Base-by-base conservation (phyloP, 192 early-diverging fungal species). In the Coemansia asiatica region DNA sequence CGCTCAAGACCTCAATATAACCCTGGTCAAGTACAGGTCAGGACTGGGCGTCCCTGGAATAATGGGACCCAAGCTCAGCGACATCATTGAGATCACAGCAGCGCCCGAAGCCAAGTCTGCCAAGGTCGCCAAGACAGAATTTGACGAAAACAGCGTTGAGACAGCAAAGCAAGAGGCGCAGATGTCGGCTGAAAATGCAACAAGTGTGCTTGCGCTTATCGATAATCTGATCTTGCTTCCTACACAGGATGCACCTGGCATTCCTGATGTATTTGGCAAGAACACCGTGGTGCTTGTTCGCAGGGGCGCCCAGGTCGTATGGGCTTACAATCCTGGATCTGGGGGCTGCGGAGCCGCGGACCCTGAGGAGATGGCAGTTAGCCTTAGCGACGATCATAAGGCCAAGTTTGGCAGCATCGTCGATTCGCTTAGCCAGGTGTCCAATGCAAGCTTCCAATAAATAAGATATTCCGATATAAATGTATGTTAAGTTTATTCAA, bases 41-140 rank as follows among this genome's bases (percentile, higher is more conserved):
- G 71, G 76, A 1, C 57, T 73, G 8, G 76, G 71, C 19, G 26
- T 60, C 22, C 71, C 76, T 19, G 76, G 76, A n/a, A 79, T 79
- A 26, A 56, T 79, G 68, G 38, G 60, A 10, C 76, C 76, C 48
- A 66, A 67, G 50, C 36, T 73, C 12, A 61, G 64, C 61, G 67
- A 61, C 64, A 49, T 61, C 2, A 38, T 70, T 0, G 71, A 73
- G 55, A 79, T 79, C 56, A 63, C 56, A 12, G 53, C 50, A n/a
- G 38, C 48, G n/a, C 64, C 66, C 0, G 46, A 31, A 19, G 13
- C 59, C 2, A 47, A 60, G 19, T 60, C 63, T 13, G 71, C 71
- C 61, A 62, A 49, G 44, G 67, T 79, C 2, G 57, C 61, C 56
- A 61, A 63, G 56, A 61, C 50, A 22, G 23, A 51, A 21, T 79